Base-by-base conservation (phyloP, 495 filamentous ascomycete genomes). In the Penicillium canariense region DNA sequence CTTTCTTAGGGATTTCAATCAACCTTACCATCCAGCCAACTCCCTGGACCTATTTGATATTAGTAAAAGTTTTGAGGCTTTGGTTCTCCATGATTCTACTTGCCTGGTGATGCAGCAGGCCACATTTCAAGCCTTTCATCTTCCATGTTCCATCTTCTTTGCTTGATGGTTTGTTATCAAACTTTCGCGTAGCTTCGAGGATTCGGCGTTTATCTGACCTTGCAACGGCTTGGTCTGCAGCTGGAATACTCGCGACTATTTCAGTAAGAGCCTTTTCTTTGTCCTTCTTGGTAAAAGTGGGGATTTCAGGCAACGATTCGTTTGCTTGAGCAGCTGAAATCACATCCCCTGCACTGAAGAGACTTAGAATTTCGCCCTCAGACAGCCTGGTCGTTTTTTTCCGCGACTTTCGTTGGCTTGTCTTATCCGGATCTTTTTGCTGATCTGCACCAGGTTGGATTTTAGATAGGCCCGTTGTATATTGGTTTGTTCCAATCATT, bases 11-110 rank as follows among this genome's bases (percentile, higher is more conserved):
- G 14, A 1, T 10, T 40, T 27, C 12, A 0, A 39, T 5, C 17
- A 5, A 12, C 30, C 59, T 59, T 44, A 72, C 68, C 84, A 87
- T 87, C 65, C 80, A 86, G 0, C 73, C 75, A 4, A 72, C 73
- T 15, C 78, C 82, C 1, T 81, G 52, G 15, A 87, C 51, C 68
- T 69, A 15, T 44, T 54, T 1, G 1, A 12, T 10, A 50, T 69
- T 51, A 68, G 50, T 35, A n/a, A n/a, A n/a, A n/a, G n/a, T 27
- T 4, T 15, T 3, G n/a, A 15, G 11, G n/a, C 5, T 25, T 40
- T 2, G 2, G n/a, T 25, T 52, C 7, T 1, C 5, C 6, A n/a
- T 2, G 1, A 7, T 25, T 10, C 15, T 7, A 18, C 61, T 18
- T 28, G 69, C 69, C 56, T 87, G 84, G 52, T 84, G 76, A 50